phyloP scores from a whole-genome alignment of 352 stramenopile species.

The Phytophthora syringae region DNA sequence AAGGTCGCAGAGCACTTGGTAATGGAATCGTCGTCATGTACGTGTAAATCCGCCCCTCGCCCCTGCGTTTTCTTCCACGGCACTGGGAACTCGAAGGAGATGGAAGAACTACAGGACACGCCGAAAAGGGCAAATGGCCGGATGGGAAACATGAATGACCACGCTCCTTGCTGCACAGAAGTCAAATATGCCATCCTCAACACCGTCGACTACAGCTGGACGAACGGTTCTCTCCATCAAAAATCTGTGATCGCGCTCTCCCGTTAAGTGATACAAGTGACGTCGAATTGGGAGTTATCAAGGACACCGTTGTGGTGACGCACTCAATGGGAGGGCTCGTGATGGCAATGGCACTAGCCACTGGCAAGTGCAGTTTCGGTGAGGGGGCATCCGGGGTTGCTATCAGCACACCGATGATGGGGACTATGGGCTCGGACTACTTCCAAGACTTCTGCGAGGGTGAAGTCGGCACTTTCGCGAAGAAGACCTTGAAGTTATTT shows the following conservation, averaged over 20 bases:
- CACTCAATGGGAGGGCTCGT: neutral
- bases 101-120: neutral
- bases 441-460: neutral
- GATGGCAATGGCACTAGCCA: neutral
- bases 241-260: slow-evolving; percentile 8
- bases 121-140: neutral
- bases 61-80: neutral
- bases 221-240: neutral
- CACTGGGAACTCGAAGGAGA: neutral
- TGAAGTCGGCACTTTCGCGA: neutral
- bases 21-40: neutral
- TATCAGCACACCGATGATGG: neutral
- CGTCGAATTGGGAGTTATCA: neutral
- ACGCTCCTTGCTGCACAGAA: slow-evolving; percentile 2
- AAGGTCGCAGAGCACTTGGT: slow-evolving; percentile 1
- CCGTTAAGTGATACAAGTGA: neutral
- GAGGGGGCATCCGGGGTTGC: neutral
- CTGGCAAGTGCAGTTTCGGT: neutral
- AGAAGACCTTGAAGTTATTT: no score
- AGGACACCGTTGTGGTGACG: neutral
- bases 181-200: slow-evolving; percentile 10
- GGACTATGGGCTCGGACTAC: neutral
- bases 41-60: neutral
- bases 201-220: slow-evolving; percentile 3
- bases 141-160: neutral